Evolutionary conservation across 2,329 filamentous ascomycete species (phyloP).

Genomic region (Fusarium oligoseptatum): DNA sequence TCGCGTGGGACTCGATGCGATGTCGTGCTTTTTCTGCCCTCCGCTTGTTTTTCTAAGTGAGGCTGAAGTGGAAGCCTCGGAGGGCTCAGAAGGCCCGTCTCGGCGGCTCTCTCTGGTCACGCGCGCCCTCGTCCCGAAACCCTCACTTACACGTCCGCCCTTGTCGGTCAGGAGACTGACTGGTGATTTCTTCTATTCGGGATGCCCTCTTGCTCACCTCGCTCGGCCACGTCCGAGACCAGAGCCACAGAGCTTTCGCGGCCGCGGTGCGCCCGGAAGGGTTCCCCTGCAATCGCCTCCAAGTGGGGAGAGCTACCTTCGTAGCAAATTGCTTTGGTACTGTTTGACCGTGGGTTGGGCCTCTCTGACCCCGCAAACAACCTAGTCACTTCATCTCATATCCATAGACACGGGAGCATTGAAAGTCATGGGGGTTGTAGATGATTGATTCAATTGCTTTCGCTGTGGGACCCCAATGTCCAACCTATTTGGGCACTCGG

Average conservation of each 20-base stretch:
- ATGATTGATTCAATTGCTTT: constrained; percentile 10
- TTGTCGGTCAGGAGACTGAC: constrained; percentile 28
- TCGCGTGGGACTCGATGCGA: constrained; percentile 23
- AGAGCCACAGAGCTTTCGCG: constrained; percentile 10
- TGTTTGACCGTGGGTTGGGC: constrained; percentile 16
- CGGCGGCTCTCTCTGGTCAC: constrained; percentile 21
- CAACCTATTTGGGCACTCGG: constrained; percentile 12
- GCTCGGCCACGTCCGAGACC: constrained; percentile 13
- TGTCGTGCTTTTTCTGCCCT: constrained; percentile 25
- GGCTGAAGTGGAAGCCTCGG: constrained; percentile 16
- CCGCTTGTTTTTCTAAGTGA: constrained; percentile 11
- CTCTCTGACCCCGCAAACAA: constrained; percentile 35
- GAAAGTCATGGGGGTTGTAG: constrained; percentile 25
- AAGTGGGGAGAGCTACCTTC: constrained; percentile 23
- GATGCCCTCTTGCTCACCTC: constrained; percentile 25
- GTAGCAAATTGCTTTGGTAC: constrained; percentile 29
- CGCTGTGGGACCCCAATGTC: constrained; percentile 13
- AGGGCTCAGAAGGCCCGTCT: constrained; percentile 16
- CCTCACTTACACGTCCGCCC: constrained; percentile 19
- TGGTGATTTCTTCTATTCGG: constrained; percentile 22
- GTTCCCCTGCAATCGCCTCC: constrained; percentile 23
- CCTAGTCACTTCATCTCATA: constrained; percentile 31
- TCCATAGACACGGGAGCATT: constrained; percentile 25
- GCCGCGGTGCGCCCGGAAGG: constrained; percentile 4
- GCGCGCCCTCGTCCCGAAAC: constrained; percentile 5